Evolutionary conservation across 768 basidiomycete genomes (phyloP).

Genomic region (Suillus americanus): DNA sequence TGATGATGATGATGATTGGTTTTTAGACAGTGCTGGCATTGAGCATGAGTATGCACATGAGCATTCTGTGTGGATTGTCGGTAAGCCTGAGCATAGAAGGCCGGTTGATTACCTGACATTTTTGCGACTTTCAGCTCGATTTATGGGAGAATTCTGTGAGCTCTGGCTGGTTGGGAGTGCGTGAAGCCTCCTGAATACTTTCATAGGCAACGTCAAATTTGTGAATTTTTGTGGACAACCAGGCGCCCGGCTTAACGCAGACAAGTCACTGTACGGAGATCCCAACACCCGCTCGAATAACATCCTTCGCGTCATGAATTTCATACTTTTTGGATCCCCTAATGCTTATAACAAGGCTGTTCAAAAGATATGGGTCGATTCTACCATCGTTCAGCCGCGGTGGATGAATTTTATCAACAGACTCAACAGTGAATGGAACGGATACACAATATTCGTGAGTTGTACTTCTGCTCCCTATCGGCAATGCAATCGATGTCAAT

Average conservation of each 20-base stretch:
- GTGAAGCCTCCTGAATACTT: not conserved
- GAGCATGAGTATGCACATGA: not conserved
- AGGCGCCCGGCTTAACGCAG: slow-evolving; percentile 32
- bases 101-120: not conserved
- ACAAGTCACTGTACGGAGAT: slow-evolving; percentile 20
- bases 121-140: not conserved
- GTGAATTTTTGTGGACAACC: slow-evolving; percentile 19
- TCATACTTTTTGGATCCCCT: slow-evolving; percentile 46
- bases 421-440: slow-evolving; percentile 48
- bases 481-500: not conserved
- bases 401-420: slow-evolving; percentile 43
- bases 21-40: not conserved
- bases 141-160: slow-evolving; percentile 1
- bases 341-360: slow-evolving; percentile 41
- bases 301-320: slow-evolving; percentile 24
- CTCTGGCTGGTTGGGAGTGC: not conserved
- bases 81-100: not conserved
- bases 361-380: slow-evolving; percentile 46
- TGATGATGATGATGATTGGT: not conserved
- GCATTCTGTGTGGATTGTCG: slow-evolving; percentile 1
- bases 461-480: not conserved
- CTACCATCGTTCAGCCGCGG: slow-evolving; percentile 32
- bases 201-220: slow-evolving; percentile 28
- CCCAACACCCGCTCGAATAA: too few relatives aligned
- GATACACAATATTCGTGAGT: slow-evolving; percentile 48